Base-by-base conservation (phyloP, 2,329 filamentous ascomycete genomes). In the Sporothrix phasma region DNA sequence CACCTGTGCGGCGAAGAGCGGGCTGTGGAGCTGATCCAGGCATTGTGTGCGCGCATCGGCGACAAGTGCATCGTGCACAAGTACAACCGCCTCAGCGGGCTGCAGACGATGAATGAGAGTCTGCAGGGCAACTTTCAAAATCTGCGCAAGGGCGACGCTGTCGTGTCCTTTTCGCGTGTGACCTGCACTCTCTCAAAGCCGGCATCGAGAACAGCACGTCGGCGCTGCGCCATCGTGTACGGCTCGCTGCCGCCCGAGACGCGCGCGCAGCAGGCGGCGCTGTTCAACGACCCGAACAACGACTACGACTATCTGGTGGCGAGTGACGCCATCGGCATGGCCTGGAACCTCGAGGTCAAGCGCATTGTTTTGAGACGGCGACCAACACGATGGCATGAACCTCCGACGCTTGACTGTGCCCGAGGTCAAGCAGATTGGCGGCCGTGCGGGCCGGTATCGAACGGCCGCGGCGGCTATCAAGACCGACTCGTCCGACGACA, bases 241-340 rank as follows among this genome's bases (percentile, higher is more conserved):
- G 94, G 94, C 45, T 87, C 88, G 60, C 76, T 99, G 49, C 94
- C 94, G 0, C 93, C 94, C 1, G 94, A 99, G 74, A 96, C 93
- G 46, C 85, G 94, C 67, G 91, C 92, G 3, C 87, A 93, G 72
- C 94, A 99, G 76, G 94, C 94, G 0, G 85, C 86, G 17, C 80
- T 97, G 0, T 99, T 99, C 80, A 99, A 99, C 72, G 90, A 97
- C 68, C 92, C 92, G 0, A 76, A 96, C 72, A 99, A 95, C 73
- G 92, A 97, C 66, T 99, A 97, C 72, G 94, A 99, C 73, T 95
- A 87, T 69, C 80, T 99, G 5, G 92, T 94, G 29, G 94, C 95
- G 8, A 67, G 73, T 67, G 73, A 75, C 75, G 94, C 94, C 54
- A 93, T 99, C 67, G 94, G 94, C 43, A 97, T 99, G 93, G 94